Conservation (phyloP, 768 basidiomycete species). For the Boletus rex-veris region DNA sequence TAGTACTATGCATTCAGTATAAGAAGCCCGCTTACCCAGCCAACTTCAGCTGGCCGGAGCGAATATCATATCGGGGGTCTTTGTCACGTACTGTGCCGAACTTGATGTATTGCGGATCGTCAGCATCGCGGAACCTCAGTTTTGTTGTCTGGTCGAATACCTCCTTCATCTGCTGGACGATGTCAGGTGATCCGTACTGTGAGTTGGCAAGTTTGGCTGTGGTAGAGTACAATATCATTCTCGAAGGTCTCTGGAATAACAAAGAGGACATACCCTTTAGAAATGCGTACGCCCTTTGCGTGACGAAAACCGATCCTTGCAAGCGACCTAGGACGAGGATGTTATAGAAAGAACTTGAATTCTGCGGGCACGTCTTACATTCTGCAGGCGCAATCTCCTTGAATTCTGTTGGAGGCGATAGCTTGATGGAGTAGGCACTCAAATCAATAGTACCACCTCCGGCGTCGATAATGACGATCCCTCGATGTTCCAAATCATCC, state of each 20-base stretch:
- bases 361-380: slow-evolving; percentile 13
- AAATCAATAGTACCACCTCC: slow-evolving; percentile 28
- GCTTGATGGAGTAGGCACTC: slow-evolving; percentile 33
- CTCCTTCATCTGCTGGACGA: slow-evolving; percentile 29
- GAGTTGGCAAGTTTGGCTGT: slow-evolving; percentile 28
- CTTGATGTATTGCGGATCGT: slow-evolving; percentile 35
- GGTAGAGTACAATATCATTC: not conserved
- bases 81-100: slow-evolving; percentile 37
- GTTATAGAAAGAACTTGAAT: not conserved
- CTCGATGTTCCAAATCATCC: slow-evolving; percentile 8
- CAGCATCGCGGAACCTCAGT: slow-evolving; percentile 35
- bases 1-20: not conserved
- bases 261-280: too few species aligned
- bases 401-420: slow-evolving; percentile 21
- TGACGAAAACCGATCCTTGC: slow-evolving; percentile 38
- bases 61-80: slow-evolving; percentile 32
- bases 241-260: too few species aligned
- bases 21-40: slow-evolving; percentile 28
- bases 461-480: slow-evolving; percentile 39
- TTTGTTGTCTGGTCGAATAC: slow-evolving; percentile 35
- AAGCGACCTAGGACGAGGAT: slow-evolving; percentile 29
- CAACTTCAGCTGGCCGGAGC: slow-evolving; percentile 36
- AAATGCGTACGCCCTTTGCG: slow-evolving; percentile 23
- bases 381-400: slow-evolving; percentile 35
- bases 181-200: slow-evolving; percentile 20